Conservation (phyloP, 805 yeast genomes). For the Teunomyces cretensis region DNA sequence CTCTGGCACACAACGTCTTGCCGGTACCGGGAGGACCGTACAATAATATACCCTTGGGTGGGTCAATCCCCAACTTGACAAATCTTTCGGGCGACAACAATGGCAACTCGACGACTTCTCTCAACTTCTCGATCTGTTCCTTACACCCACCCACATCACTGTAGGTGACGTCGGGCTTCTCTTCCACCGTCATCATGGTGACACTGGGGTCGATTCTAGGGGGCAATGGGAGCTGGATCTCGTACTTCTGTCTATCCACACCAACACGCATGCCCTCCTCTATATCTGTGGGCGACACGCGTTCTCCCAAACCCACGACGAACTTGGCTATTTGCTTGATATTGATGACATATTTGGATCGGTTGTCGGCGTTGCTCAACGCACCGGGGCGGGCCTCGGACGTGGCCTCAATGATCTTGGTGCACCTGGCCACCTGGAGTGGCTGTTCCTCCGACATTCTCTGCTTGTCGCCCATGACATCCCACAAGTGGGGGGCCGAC, state of each 20-base stretch:
- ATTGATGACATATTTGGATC: slow-evolving; percentile 90
- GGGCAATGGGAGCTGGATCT: slow-evolving; percentile 94
- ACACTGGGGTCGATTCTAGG: slow-evolving; percentile 97
- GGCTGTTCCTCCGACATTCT: slow-evolving; percentile 93
- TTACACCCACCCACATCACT: slow-evolving; percentile 98
- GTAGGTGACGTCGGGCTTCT: slow-evolving; percentile 97
- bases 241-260: slow-evolving; percentile 95
- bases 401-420: slow-evolving; percentile 82
- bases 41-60: slow-evolving; percentile 94
- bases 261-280: slow-evolving; percentile 99
- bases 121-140: slow-evolving; percentile 93
- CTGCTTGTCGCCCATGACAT: slow-evolving; percentile 92
- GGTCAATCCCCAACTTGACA: slow-evolving; percentile 95
- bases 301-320: slow-evolving; percentile 93
- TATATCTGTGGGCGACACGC: slow-evolving; percentile 97
- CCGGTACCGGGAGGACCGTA: slow-evolving; percentile 99
- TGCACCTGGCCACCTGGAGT: slow-evolving; percentile 96
- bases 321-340: slow-evolving; percentile 98
- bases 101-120: slow-evolving; percentile 96
- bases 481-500: slow-evolving; percentile 97
- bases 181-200: slow-evolving; percentile 99
- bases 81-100: slow-evolving; percentile 93
- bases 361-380: slow-evolving; percentile 68
- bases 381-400: slow-evolving; percentile 33
- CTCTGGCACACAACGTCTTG: slow-evolving; percentile 96